Evolutionary conservation across 163 green algal genomes (phyloP), one percentile per base, ranked within the genome.

Genomic region (Scenedesmus sp.): DNA sequence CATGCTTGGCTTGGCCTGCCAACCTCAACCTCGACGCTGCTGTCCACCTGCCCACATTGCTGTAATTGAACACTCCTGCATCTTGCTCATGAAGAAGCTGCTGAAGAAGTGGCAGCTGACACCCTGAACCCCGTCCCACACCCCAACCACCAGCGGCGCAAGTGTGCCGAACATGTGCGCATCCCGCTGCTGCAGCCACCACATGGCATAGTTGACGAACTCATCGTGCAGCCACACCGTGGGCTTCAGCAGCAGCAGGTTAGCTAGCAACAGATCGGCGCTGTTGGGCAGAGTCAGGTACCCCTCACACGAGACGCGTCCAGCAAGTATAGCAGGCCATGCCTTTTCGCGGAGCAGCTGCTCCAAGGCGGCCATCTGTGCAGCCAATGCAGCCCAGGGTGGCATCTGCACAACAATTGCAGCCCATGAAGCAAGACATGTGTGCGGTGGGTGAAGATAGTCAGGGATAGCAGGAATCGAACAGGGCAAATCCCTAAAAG

Each of bases 71-170:
- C 24, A 20, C 9, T 6, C 80, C 80, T 24, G 46, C 37, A 68
- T 18, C 35, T 86, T 86, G 42, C 26, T 26, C 46, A 86, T 65
- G 80, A 86, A 86, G 80, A 86, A 86, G 80, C 44, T 86, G 81
- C 46, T 86, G 81, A 86, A 86, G 81, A 86, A 86, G 81, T 86
- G 81, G 81, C 81, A 86, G 49, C 81, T 86, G 81, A 43, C 49
- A 73, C 49, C 81, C 44, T 22, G n/a, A 12, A 30, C 9, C 18
- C n/a, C 49, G 0, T 26, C 18, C 35, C 73, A 82, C 35, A 53
- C 33, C 20, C 35, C 35, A 24, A 33, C 33, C 73, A 82, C 16
- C 65, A 42, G 73, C 73, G 35, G 73, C 20, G 3, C 33, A 46
- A 24, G 20, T 1, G 20, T 33, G 42, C 81, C 81, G 12, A 26